Percentiles rank a stretch among this genome's conserved stretches.
Conservation (phyloP, 192 early-diverging fungal species). For the Diversispora eburnea region DNA sequence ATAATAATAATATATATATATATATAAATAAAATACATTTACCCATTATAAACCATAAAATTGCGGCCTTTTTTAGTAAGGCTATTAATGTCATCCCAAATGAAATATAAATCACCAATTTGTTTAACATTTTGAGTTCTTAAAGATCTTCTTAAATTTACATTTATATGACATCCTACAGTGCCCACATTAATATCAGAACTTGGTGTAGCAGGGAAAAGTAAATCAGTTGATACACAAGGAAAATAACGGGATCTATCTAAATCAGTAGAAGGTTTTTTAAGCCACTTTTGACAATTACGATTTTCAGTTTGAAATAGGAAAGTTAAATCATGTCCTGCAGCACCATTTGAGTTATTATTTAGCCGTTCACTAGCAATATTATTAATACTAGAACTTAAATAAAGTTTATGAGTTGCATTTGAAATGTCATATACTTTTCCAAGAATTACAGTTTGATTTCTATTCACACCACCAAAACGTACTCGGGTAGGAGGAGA, state of each 20-base stretch:
- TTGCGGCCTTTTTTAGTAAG: slow-evolving; percentile 36
- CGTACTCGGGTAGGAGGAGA: slow-evolving; percentile 35
- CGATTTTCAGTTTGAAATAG: slow-evolving; percentile 75
- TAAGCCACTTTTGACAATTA: slow-evolving; percentile 60
- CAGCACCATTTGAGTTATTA: slow-evolving; percentile 38
- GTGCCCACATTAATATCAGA: slow-evolving; percentile 43
- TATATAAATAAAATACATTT: slow-evolving; percentile 12
- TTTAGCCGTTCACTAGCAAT: too few relatives aligned
- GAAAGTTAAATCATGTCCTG: slow-evolving; percentile 70
- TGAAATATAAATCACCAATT: slow-evolving; percentile 62
- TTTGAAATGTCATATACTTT: slow-evolving; percentile 59
- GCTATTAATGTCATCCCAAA: slow-evolving; percentile 61
- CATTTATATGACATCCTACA: slow-evolving; percentile 58
- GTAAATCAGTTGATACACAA: slow-evolving; percentile 52
- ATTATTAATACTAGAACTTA: too few relatives aligned
- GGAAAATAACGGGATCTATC: slow-evolving; percentile 63
- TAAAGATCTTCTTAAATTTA: slow-evolving; percentile 35
- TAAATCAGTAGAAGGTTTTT: slow-evolving; percentile 26
- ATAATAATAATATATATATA: slow-evolving; percentile 8
- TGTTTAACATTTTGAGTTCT: slow-evolving; percentile 38
- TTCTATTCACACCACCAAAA: slow-evolving; percentile 36
- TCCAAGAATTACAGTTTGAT: slow-evolving; percentile 57
- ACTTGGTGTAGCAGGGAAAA: slow-evolving; percentile 41
- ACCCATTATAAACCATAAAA: slow-evolving; percentile 71
- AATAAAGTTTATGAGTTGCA: slow-evolving; percentile 17